Percentiles rank a stretch among this genome's conserved stretches.
These are phyloP conservation scores for Calvatia gigantea DNA, from an alignment of 768 basidiomycete species.

Conservation along the genomic window DNA sequence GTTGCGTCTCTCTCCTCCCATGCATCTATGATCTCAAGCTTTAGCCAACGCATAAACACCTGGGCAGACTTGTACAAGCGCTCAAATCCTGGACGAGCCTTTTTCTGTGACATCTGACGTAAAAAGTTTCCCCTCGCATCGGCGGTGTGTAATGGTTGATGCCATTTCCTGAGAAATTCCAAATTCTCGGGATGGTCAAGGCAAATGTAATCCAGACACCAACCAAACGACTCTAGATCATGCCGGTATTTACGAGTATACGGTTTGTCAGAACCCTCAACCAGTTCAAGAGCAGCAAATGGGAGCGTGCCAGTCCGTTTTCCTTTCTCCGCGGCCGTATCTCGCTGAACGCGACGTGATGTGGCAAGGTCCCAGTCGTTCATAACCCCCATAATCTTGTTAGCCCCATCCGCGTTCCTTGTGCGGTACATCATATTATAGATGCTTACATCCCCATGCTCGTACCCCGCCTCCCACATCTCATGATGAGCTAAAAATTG, in stretches of 20 bases:
- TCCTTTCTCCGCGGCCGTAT: background rate
- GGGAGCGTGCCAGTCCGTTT: background rate
- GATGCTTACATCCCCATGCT: background rate
- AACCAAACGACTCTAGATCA: background rate
- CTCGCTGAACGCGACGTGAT: too few relatives aligned
- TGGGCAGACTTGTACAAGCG: background rate
- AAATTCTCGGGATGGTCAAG: background rate
- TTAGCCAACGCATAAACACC: background rate
- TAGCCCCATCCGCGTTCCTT: background rate
- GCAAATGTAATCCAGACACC: background rate
- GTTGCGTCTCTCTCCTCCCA: too few relatives aligned
- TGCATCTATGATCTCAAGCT: background rate
- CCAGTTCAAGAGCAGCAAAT: background rate
- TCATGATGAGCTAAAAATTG: background rate
- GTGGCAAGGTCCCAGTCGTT: background rate
- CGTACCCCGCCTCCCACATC: background rate
- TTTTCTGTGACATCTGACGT: rapidly evolving
- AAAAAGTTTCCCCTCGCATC: background rate
- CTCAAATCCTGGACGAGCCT: background rate
- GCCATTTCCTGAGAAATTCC: background rate
- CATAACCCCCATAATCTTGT: background rate
- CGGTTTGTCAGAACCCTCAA: background rate
- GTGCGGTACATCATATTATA: background rate
- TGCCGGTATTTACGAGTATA: background rate
- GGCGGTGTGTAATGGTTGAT: background rate